Base-by-base conservation (phyloP, 2,329 filamentous ascomycete species). In the Mycosphaerella sp. region DNA sequence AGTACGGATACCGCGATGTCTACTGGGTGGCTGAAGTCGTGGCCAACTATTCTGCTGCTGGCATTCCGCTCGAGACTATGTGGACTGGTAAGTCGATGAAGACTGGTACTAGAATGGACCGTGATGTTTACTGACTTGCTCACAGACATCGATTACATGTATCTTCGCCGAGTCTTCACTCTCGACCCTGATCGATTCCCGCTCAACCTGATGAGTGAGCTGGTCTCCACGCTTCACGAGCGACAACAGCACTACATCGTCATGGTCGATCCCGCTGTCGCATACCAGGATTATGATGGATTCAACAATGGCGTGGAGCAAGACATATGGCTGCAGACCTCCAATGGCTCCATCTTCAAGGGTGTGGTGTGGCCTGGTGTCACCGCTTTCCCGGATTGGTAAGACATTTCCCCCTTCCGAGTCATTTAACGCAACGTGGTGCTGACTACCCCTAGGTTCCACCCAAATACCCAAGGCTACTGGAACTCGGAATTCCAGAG, bases 351-450 rank as follows among this genome's bases (percentile, higher is more conserved):
- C 9, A 66, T 79, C 26, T 79, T 78, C 57, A 63, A 78, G 55
- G 80, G 86, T 12, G 85, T 89, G 12, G 87, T 91, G 21, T 92
- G 87, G 87, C 84, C 87, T 5, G 87, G 87, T 44, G 65, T 67
- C 1, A 70, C 68, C 1, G 66, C 61, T 5, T 71, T 68, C 57
- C 69, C 69, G 0, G 88, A 92, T 67, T 92, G 87, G 34, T 38
- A 38, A 38, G 34, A 38, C 34, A 38, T 38, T 36, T 7, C 8
- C 12, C 10, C 34, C 10, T 38, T 6, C 34, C 12, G 8, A 9
- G 10, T 11, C 34, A 6, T 11, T 4, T 11, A 2, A 38, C 8
- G 34, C 12, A 38, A 38, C 34, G 7, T 11, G 6, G 4, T 38
- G 12, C 34, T 38, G 34, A 38, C 34, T 38, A 38, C 12, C 10